These are phyloP conservation scores for Dendrobium huoshanense DNA, from an alignment of 106 monocot species.

Conservation along the genomic window DNA sequence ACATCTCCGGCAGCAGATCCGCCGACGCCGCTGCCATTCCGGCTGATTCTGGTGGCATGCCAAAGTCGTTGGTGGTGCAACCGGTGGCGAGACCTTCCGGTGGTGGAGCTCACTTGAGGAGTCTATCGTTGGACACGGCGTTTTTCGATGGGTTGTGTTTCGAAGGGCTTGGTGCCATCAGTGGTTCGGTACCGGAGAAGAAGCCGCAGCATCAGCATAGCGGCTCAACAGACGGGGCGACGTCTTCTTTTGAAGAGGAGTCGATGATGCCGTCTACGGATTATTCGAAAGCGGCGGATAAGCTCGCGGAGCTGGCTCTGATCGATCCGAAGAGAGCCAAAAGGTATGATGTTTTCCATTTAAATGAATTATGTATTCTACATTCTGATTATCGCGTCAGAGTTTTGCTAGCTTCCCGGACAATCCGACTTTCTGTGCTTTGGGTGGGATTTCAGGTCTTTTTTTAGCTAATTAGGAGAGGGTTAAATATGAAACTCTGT, in stretches of 20 bases:
- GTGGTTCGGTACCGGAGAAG: slow-evolving; percentile 5
- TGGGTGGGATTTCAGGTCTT: too few species aligned
- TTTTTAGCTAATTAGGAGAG: too few species aligned
- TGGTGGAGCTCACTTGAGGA: slow-evolving; percentile 34
- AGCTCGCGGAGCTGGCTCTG: slow-evolving; percentile 75
- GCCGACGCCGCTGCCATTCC: slow-evolving; percentile 1
- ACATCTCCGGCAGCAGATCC: slow-evolving; percentile 19
- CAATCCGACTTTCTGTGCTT: too few species aligned
- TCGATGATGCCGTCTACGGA: slow-evolving; percentile 37
- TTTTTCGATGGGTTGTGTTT: slow-evolving; percentile 67
- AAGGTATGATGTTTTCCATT: slow-evolving; percentile 34
- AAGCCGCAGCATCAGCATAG: slow-evolving; percentile 44
- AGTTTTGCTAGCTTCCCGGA: neutral
- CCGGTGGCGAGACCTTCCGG: neutral
- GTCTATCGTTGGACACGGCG: slow-evolving; percentile 81
- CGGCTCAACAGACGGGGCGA: slow-evolving; percentile 69
- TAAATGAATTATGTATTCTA: neutral
- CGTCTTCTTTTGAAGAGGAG: slow-evolving; percentile 56
- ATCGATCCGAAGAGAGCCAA: slow-evolving; percentile 92
- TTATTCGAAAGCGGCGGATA: slow-evolving; percentile 75
- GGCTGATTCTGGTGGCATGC: neutral
- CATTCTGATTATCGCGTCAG: neutral
- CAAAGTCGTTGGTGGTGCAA: neutral
- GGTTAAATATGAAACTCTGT: too few species aligned
- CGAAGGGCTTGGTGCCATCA: slow-evolving; percentile 7